These are phyloP conservation scores for Pseudogymnoascus sp. DNA, from an alignment of 2,329 filamentous ascomycete genomes.

Conservation along the genomic window DNA sequence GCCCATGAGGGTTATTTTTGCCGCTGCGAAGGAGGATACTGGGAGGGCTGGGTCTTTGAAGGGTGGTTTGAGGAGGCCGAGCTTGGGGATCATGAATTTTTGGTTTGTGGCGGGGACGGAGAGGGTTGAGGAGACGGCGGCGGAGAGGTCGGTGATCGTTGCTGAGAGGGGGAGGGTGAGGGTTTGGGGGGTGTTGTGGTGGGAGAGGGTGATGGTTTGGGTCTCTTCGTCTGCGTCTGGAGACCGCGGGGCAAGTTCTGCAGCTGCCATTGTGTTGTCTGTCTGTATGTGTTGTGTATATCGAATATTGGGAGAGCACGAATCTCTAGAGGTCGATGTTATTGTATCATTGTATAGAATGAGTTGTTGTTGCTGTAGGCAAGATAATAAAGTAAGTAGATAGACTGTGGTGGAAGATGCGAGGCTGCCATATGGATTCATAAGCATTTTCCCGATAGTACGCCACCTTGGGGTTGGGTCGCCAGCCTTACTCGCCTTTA, in stretches of 20 bases:
- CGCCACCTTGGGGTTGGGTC: constrained; percentile 5
- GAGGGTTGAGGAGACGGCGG: constrained; percentile 47
- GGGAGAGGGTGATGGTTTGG: constrained; percentile 39
- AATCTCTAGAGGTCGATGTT: constrained; percentile 2
- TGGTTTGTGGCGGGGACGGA: constrained; percentile 57
- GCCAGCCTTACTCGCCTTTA: not conserved
- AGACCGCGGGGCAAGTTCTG: not conserved
- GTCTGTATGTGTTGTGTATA: not conserved
- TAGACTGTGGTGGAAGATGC: not conserved
- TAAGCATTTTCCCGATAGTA: constrained; percentile 2
- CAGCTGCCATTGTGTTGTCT: constrained; percentile 2
- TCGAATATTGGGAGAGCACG: not conserved
- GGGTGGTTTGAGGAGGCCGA: constrained; percentile 56
- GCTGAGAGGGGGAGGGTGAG: constrained; percentile 39
- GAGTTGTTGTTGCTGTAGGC: not conserved
- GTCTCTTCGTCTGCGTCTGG: constrained; percentile 12
- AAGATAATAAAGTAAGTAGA: not conserved
- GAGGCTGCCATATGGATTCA: constrained; percentile 1
- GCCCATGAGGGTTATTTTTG: constrained; percentile 60
- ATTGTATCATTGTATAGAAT: constrained; percentile 1
- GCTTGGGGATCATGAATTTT: constrained; percentile 60
- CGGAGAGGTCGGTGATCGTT: constrained; percentile 52
- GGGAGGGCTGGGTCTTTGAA: constrained; percentile 51
- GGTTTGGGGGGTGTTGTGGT: constrained; percentile 40
- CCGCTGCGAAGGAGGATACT: constrained; percentile 42